Conservation (phyloP, 2,329 filamentous ascomycete species). For the Aspergillus fijiensis region DNA sequence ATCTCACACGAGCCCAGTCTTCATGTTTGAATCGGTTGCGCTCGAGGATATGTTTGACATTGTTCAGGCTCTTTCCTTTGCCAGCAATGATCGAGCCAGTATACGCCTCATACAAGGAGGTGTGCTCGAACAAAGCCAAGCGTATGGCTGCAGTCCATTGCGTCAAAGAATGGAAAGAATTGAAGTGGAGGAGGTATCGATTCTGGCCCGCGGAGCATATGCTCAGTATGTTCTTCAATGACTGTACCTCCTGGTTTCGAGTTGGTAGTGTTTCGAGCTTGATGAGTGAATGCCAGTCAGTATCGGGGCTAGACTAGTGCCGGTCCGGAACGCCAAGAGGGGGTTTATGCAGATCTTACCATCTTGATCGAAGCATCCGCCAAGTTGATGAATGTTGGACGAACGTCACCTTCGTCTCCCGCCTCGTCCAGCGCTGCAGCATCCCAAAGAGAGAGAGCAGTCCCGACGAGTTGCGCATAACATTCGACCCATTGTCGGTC, state of each 20-base stretch:
- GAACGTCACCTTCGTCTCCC: constrained; percentile 77
- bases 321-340: neutral
- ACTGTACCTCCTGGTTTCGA: constrained; percentile 70
- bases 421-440: constrained; percentile 86
- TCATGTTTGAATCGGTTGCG: constrained; percentile 73
- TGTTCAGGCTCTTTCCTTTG: constrained; percentile 85
- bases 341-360: constrained; percentile 56
- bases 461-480: constrained; percentile 94
- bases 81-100: constrained; percentile 93
- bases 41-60: constrained; percentile 86
- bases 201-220: constrained; percentile 95
- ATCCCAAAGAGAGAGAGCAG: constrained; percentile 93
- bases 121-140: constrained; percentile 90
- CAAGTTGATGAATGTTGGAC: constrained; percentile 92
- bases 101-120: constrained; percentile 91
- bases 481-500: constrained; percentile 94
- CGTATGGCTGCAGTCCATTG: constrained; percentile 97
- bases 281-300: constrained; percentile 31
- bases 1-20: constrained; percentile 92
- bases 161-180: constrained; percentile 85
- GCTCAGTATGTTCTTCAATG: constrained; percentile 90
- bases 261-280: constrained; percentile 89
- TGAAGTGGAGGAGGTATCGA: constrained; percentile 93
- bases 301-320: neutral
- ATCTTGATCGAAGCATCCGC: constrained; percentile 98